Evolutionary conservation across 345 rosid genomes (phyloP).

Genomic region (Eucalyptus viminalis): DNA sequence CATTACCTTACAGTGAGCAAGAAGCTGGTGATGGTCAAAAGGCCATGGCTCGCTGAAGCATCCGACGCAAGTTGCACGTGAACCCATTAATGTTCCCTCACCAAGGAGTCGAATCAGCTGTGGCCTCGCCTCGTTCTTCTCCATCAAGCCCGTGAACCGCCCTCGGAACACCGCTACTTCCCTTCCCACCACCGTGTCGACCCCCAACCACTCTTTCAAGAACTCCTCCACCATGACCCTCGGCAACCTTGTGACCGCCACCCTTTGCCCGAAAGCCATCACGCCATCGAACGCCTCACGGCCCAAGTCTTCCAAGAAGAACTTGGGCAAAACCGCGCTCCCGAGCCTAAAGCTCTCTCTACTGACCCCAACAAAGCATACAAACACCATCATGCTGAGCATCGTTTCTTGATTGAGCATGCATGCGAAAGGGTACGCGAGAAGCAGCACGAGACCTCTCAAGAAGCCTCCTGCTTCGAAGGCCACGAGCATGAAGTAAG

Average conservation of each 20-base stretch:
- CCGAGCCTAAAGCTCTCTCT: constrained; percentile 5
- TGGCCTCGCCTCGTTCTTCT: constrained; percentile 37
- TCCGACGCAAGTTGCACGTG: constrained; percentile 13
- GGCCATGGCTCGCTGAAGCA: constrained; percentile 38
- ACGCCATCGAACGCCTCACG: background rate
- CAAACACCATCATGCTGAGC: constrained; percentile 8
- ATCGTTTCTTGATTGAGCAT: background rate
- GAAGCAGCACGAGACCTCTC: constrained; percentile 17
- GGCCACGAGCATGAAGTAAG: constrained; percentile 33
- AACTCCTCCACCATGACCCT: constrained; percentile 76
- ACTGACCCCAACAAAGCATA: constrained; percentile 14
- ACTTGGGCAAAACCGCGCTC: constrained; percentile 17
- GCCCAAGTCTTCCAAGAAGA: constrained; percentile 17
- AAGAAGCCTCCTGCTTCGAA: constrained; percentile 25
- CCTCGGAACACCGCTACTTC: constrained; percentile 36
- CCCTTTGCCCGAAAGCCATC: background rate
- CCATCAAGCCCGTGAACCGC: constrained; percentile 50
- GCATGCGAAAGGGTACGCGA: constrained; percentile 8
- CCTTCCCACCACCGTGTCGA: constrained; percentile 53
- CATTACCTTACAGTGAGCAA: background rate
- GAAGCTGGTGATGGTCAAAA: background rate
- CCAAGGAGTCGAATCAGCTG: constrained; percentile 32
- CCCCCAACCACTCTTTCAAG: constrained; percentile 48
- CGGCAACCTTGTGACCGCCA: constrained; percentile 49
- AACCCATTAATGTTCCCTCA: background rate